Base-by-base conservation (phyloP, 176 grass and related monocot genomes). In the Carex cristatella region DNA sequence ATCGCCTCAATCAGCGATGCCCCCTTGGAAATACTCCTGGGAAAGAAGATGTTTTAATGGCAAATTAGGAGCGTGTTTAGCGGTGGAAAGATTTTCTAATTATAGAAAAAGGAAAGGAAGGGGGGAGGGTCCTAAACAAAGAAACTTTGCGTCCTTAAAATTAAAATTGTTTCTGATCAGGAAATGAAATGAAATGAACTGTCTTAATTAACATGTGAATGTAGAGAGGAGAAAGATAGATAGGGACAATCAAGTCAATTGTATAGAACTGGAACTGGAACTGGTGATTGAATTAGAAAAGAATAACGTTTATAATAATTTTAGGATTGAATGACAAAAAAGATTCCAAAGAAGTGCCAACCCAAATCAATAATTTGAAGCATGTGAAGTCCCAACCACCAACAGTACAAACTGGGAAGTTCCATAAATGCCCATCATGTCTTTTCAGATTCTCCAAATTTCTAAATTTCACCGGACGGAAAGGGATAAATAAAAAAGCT, bases 381-480 rank as follows among this genome's bases (percentile, higher is more conserved):
- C 81, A 83, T 83, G 81, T 83, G 81, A 83, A 69, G 46, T 5
- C 61, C 81, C 62, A 83, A 83, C 81, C 54, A 83, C 81, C 63
- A 83, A 69, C 62, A 83, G 81, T 56, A 46, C 81, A 55, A 83
- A 83, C 48, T 30, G 81, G 65, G 33, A 83, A 79, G 49, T 69
- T 67, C 27, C 81, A 37, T 53, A 83, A 83, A 54, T 33, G 62
- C 16, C 61, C n/a, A 27, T 12, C 2, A 44, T 11, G 14, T 81
- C 4, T 64, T 53, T 78, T 27, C 1, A 81, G 59, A 81, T 64
- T 81, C 60, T 81, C 79, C 13, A 35, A 59, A 57, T 32, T 79
- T 75, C 18, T 23, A 23, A 23, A 23, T 23, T 23, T 23, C 23
- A 23, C 23, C 23, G 23, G 54, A 7, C 16, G 2, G 16, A 76